Base-by-base conservation (phyloP, 352 stramenopile genomes). In the Pythium rishiriense region DNA sequence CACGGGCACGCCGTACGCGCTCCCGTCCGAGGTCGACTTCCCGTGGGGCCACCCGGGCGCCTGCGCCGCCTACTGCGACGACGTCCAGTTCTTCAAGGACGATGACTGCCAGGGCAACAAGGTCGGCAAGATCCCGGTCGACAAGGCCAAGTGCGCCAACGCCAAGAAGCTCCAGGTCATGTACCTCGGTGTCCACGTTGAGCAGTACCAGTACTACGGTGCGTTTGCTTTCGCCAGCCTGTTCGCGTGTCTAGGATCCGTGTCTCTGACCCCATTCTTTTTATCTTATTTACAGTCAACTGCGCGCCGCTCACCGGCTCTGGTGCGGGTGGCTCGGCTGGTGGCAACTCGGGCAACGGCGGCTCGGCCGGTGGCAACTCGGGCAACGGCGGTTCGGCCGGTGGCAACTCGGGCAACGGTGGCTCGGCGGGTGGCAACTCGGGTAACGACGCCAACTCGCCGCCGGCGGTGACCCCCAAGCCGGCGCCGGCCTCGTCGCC, bases 11-110 rank as follows among this genome's bases (percentile, higher is more conserved):
- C 51, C 52, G 46, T 54, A 68, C 41, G 25, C 35, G 12, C 29
- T 72, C 10, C 64, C 64, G 10, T 39, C 12, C n/a, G 64, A 72
- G 31, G 51, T 72, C 45, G 58, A 72, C 52, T 72, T 72, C 52
- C 64, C 64, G 22, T 68, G 64, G 64, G 37, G 37, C 47, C 64
- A 72, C 58, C 35, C n/a, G 9, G 58, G 64, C 22, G 50, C 58
- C 17, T 72, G 64, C 21, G 64, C 65, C 17, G 64, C 51, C 26
- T 72, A 62, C 58, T 72, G 64, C 25, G 64, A 72, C 46, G 53
- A 72, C 39, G 58, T 35, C 10, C 25, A 46, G 33, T 60, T 72
- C 47, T 72, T 68, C 59, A 39, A 49, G 24, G 21, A 68, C n/a
- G 52, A 54, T 17, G 47, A 72, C 25, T 72, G 64, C 64, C 45